Conservation (phyloP, 805 yeast genomes). For the Cyberlindnera subsufficiens region DNA sequence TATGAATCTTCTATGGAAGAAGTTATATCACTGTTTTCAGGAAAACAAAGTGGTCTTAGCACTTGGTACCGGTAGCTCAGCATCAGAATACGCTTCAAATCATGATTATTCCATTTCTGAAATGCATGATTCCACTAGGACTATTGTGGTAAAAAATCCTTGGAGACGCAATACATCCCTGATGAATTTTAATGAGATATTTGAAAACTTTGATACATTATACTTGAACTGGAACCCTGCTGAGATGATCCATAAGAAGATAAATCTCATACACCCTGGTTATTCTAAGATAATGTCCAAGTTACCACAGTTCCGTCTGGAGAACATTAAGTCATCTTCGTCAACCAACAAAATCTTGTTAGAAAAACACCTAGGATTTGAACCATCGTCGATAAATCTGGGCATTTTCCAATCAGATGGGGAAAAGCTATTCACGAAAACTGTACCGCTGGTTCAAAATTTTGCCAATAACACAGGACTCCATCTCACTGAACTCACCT, state of each 20-base stretch:
- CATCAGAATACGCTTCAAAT: conserved; percentile 33
- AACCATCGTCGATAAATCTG: conserved; percentile 21
- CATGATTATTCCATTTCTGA: conserved; percentile 69
- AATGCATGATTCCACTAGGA: conserved; percentile 20
- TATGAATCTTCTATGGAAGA: conserved; percentile 28
- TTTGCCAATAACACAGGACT: conserved; percentile 34
- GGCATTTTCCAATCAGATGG: conserved; percentile 26
- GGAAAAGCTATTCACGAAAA: conserved; percentile 23
- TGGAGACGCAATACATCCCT: conserved; percentile 24
- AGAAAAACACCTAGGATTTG: conserved; percentile 38
- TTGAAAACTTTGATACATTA: conserved; percentile 38
- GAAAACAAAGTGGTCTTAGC: conserved; percentile 44
- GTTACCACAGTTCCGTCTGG: conserved; percentile 40
- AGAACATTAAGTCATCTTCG: conserved; percentile 23
- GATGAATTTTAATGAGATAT: conserved; percentile 25
- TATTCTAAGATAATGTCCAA: conserved; percentile 16
- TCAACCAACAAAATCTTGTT: conserved; percentile 42
- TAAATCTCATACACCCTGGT: conserved; percentile 27
- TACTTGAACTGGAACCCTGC: conserved; percentile 65
- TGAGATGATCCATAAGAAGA: conserved; percentile 16
- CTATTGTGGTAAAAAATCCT: conserved; percentile 40
- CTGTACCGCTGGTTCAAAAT: conserved; percentile 3
- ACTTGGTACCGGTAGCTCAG: conserved; percentile 57
- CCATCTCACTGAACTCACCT: conserved; percentile 27
- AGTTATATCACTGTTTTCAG: conserved; percentile 26